phyloP scores from a whole-genome alignment of 1,284 basidiomycete species.

The Exobasidium rhododendri region DNA sequence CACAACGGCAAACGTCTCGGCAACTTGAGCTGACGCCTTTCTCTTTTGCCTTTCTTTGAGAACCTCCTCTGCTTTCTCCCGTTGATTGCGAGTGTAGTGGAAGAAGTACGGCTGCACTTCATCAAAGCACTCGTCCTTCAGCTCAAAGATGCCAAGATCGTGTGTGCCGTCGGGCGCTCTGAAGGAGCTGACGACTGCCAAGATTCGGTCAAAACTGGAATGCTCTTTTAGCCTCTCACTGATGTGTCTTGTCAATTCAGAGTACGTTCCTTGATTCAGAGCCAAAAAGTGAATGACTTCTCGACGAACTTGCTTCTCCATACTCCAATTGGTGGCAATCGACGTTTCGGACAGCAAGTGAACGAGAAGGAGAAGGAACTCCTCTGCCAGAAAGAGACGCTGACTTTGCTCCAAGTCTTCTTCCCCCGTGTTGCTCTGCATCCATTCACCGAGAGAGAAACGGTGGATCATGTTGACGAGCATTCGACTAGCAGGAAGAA shows the following conservation, averaged over 20 bases:
- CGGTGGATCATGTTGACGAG: slow-evolving; percentile 84
- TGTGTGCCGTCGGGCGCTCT: slow-evolving; percentile 71
- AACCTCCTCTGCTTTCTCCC: slow-evolving; percentile 85
- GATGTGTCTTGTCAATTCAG: slow-evolving; percentile 85
- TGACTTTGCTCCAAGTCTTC: slow-evolving; percentile 56
- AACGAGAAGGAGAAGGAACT: slow-evolving; percentile 82
- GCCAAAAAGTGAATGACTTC: slow-evolving; percentile 90
- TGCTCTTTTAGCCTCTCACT: slow-evolving; percentile 87
- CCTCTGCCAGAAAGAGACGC: slow-evolving; percentile 81
- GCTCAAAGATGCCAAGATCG: slow-evolving; percentile 81
- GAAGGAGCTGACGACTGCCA: slow-evolving; percentile 78
- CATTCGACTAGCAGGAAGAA: slow-evolving; percentile 76
- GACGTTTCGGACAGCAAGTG: slow-evolving; percentile 80
- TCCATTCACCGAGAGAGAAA: slow-evolving; percentile 77
- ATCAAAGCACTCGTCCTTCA: slow-evolving; percentile 76
- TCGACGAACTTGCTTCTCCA: slow-evolving; percentile 68
- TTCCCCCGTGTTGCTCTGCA: slow-evolving; percentile 60
- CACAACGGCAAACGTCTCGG: slow-evolving; percentile 9
- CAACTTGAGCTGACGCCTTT: slow-evolving; percentile 63
- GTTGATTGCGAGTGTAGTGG: slow-evolving; percentile 90
- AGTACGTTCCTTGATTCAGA: slow-evolving; percentile 81
- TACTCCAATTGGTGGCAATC: slow-evolving; percentile 69
- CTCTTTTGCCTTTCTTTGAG: slow-evolving; percentile 66
- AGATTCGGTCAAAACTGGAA: slow-evolving; percentile 74
- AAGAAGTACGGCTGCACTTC: slow-evolving; percentile 95